Conservation (phyloP, 108 stramenopile species). For the Heterococcus sp. region DNA sequence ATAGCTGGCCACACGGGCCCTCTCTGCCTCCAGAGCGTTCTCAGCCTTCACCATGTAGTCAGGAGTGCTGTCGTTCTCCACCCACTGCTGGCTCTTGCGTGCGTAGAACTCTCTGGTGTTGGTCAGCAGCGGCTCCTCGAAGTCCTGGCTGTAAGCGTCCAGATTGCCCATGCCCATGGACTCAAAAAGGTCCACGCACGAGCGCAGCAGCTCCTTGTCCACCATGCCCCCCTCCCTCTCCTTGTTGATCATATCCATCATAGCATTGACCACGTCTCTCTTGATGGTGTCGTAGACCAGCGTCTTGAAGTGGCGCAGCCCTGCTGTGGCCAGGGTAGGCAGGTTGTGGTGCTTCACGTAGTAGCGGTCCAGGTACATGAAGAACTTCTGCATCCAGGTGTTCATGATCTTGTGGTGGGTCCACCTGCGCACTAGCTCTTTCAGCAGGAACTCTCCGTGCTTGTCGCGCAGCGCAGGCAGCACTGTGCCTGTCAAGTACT, state of each 20-base stretch:
- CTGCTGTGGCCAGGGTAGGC: constrained; percentile 82
- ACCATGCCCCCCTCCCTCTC: constrained; percentile 79
- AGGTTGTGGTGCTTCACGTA: constrained; percentile 92
- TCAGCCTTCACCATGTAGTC: constrained; percentile 96
- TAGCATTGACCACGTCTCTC: constrained; percentile 73
- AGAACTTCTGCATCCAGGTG: constrained; percentile 98
- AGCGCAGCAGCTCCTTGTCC: constrained; percentile 82
- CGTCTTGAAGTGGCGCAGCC: constrained; percentile 83
- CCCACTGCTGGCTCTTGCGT: constrained; percentile 91
- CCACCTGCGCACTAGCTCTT: constrained; percentile 90
- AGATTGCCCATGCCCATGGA: constrained; percentile 89
- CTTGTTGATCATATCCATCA: constrained; percentile 84
- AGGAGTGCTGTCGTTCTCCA: constrained; percentile 85
- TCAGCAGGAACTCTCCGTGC: constrained; percentile 70
- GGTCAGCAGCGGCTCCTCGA: constrained; percentile 82
- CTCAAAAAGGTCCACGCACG: constrained; percentile 90
- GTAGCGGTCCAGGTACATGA: constrained; percentile 92
- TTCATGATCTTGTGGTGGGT: constrained; percentile 98
- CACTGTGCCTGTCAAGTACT: constrained; percentile 81
- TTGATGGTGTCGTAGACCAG: constrained; percentile 91
- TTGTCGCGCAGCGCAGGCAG: constrained; percentile 81
- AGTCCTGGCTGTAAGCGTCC: constrained; percentile 81
- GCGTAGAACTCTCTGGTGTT: constrained; percentile 86
- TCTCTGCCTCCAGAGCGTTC: constrained; percentile 80
- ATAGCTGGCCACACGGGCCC: constrained; percentile 81